Conservation (phyloP, 441 rosid genomes). For the Omphalea diandra region DNA sequence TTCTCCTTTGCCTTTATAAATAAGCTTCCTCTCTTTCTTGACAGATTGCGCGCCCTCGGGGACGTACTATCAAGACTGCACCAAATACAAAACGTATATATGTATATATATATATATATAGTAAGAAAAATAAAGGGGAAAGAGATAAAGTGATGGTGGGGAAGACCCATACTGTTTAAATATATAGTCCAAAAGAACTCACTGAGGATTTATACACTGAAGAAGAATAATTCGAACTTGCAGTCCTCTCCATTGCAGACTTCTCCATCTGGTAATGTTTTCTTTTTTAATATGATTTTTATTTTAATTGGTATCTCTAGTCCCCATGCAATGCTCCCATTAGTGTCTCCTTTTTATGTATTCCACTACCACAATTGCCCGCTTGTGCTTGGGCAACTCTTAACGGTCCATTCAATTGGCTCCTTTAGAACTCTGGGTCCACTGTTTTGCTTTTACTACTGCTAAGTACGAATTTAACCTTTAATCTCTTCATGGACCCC, state of each 20-base stretch:
- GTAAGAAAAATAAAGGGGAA: not conserved
- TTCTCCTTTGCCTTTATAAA: constrained; percentile 9
- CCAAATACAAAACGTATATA: not conserved
- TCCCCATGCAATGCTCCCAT: constrained; percentile 19
- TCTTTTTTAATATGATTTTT: not conserved
- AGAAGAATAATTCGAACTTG: constrained; percentile 79
- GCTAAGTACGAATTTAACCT: too few species aligned
- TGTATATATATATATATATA: not conserved
- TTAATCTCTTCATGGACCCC: constrained; percentile 1
- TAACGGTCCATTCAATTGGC: constrained; percentile 27
- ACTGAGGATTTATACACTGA: constrained; percentile 43
- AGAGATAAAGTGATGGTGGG: constrained; percentile 10
- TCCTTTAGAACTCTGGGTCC: constrained; percentile 13
- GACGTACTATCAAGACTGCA: constrained; percentile 25
- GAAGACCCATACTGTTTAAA: too few species aligned
- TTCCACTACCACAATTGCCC: not conserved
- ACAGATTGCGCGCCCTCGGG: constrained; percentile 47
- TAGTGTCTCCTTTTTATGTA: constrained; percentile 8
- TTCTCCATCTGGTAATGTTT: constrained; percentile 26
- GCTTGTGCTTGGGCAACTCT: not conserved
- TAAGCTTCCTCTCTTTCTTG: constrained; percentile 20
- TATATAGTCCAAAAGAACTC: constrained; percentile 33
- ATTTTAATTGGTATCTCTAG: constrained; percentile 12
- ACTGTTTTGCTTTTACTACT: too few species aligned
- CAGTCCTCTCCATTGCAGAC: constrained; percentile 57